Percentiles rank a stretch among this genome's conserved stretches.
Conservation (phyloP, 2,329 filamentous ascomycete species). For the Fusarium setosum region DNA sequence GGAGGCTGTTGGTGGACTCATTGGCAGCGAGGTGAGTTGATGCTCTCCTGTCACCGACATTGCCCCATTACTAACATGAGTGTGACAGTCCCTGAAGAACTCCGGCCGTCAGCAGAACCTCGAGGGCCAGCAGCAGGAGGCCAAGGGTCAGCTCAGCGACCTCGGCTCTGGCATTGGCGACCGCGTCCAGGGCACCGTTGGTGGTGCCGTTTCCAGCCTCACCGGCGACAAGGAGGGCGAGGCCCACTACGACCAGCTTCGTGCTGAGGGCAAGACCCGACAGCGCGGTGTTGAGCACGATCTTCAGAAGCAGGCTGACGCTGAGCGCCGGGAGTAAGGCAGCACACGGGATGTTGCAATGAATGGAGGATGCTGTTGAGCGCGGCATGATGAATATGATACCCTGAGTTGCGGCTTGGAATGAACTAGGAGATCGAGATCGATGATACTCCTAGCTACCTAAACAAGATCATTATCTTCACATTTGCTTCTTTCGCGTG, state of each 20-base stretch:
- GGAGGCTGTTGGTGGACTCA: slow-evolving; percentile 79
- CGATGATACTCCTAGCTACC: slow-evolving; percentile 7
- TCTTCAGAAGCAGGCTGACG: slow-evolving; percentile 77
- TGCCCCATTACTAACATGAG: slow-evolving; percentile 7
- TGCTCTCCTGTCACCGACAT: neutral
- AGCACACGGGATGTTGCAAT: neutral
- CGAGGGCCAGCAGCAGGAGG: slow-evolving; percentile 84
- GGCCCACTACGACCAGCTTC: slow-evolving; percentile 73
- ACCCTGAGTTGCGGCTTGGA: slow-evolving; percentile 28
- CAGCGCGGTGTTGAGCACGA: slow-evolving; percentile 87
- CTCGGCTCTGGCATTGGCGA: slow-evolving; percentile 72
- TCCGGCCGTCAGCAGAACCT: slow-evolving; percentile 82
- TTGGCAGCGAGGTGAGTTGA: slow-evolving; percentile 75
- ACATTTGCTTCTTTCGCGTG: neutral
- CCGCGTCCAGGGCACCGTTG: slow-evolving; percentile 77
- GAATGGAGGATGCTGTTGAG: slow-evolving; percentile 6
- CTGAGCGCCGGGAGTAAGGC: slow-evolving; percentile 42
- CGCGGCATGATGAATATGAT: slow-evolving; percentile 30
- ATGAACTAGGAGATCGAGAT: slow-evolving; percentile 7
- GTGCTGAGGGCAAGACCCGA: slow-evolving; percentile 85
- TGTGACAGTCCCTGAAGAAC: slow-evolving; percentile 71
- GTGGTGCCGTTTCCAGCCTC: slow-evolving; percentile 76
- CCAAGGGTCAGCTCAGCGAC: slow-evolving; percentile 83
- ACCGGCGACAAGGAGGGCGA: slow-evolving; percentile 77
- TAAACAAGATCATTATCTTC: neutral